Conservation (phyloP, 805 yeast genomes). For the Suhomyces sp. region DNA sequence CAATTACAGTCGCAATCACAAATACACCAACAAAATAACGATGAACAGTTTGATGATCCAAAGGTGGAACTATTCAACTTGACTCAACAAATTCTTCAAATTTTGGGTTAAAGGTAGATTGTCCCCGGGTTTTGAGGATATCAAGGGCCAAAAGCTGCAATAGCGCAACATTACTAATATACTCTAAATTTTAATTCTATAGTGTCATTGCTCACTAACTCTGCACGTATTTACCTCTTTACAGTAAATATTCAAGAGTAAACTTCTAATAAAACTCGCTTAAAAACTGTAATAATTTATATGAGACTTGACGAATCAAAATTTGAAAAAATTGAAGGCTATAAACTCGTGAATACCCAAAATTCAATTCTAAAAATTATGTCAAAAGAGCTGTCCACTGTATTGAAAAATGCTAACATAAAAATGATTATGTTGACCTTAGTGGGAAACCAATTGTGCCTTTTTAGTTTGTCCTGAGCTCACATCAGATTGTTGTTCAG, state of each 20-base stretch:
- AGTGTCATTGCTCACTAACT: conserved; percentile 1
- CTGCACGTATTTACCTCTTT: not conserved
- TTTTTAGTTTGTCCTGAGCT: not conserved
- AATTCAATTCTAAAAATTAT: no score
- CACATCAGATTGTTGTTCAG: not conserved
- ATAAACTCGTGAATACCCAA: not conserved
- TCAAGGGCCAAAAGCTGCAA: not conserved
- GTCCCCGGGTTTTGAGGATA: not conserved
- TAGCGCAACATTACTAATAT: not conserved
- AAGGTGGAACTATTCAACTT: conserved; percentile 62
- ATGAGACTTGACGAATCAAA: not conserved
- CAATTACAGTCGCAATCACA: conserved; percentile 28
- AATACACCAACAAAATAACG: conserved; percentile 19
- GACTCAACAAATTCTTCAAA: conserved; percentile 65
- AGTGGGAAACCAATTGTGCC: not conserved
- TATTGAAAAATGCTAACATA: not conserved
- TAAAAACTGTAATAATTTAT: not conserved
- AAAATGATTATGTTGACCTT: not conserved
- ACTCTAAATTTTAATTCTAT: conserved; percentile 5
- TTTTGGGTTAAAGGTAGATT: conserved; percentile 30
- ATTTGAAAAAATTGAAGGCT: no score
- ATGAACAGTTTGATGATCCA: conserved; percentile 53
- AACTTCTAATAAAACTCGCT: not conserved
- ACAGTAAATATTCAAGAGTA: not conserved
- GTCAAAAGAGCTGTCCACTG: not conserved